A percentile compares a stretch with the other conserved stretches of the same genome.
Conservation (phyloP, 1,284 basidiomycete species). For the Trichosporon inkin region DNA sequence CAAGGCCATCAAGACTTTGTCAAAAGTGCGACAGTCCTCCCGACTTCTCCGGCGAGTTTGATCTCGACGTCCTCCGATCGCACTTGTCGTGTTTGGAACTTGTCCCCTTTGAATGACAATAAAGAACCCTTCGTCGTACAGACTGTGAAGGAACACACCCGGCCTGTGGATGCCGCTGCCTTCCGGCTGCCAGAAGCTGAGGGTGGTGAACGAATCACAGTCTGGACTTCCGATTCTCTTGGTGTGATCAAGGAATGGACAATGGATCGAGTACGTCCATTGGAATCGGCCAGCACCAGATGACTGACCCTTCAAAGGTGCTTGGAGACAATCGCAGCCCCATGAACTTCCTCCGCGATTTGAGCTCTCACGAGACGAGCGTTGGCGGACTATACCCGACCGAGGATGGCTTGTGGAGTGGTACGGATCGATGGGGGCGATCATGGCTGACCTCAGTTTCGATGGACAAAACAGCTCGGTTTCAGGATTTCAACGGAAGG, state of each 20-base stretch:
- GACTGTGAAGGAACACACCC: slow-evolving; percentile 33
- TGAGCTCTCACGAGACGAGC: slow-evolving; percentile 52
- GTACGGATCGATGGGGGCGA: slow-evolving; percentile 50
- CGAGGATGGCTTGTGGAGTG: slow-evolving; percentile 73
- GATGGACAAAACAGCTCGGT: slow-evolving; percentile 73
- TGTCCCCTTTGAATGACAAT: slow-evolving; percentile 46
- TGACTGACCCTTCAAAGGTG: not conserved
- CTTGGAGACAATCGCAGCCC: not conserved
- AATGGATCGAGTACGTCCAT: slow-evolving; percentile 22
- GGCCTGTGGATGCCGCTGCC: slow-evolving; percentile 31
- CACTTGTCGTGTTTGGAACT: slow-evolving; percentile 77
- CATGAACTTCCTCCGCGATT: slow-evolving; percentile 27
- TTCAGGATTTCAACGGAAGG: slow-evolving; percentile 48
- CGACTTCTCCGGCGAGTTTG: slow-evolving; percentile 57
- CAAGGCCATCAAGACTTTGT: slow-evolving; percentile 82
- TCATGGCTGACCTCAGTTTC: slow-evolving; percentile 60
- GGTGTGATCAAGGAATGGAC: slow-evolving; percentile 62
- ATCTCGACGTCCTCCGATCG: slow-evolving; percentile 90
- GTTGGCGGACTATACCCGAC: slow-evolving; percentile 61
- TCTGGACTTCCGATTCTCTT: slow-evolving; percentile 82
- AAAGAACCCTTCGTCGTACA: slow-evolving; percentile 61
- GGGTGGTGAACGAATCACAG: slow-evolving; percentile 40
- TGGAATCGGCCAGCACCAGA: not conserved
- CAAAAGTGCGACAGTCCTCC: slow-evolving; percentile 69
- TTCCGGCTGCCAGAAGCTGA: slow-evolving; percentile 46